Conservation (phyloP, 2,329 filamentous ascomycete species). For the Teratosphaeria pseudoeucalypti region DNA sequence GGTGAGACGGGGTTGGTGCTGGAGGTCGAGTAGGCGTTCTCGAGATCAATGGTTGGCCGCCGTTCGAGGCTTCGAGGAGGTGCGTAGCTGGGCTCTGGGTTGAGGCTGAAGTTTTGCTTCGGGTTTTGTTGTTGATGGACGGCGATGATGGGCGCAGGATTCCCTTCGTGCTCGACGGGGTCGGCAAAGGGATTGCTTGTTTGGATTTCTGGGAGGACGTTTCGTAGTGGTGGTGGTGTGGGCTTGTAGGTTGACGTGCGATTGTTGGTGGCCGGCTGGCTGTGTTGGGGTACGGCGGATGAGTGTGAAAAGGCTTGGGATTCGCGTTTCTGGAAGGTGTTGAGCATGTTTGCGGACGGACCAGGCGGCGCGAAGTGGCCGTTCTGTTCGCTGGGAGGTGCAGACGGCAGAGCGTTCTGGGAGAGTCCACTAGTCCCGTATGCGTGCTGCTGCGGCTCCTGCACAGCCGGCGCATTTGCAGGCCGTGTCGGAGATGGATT, state of each 20-base stretch:
- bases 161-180: slow-evolving; percentile 27
- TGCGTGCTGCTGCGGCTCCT: neutral
- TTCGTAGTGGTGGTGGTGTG: slow-evolving; percentile 1
- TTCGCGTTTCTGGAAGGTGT: slow-evolving; percentile 1
- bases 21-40: slow-evolving; percentile 12
- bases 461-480: slow-evolving; percentile 2
- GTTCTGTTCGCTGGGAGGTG: slow-evolving; percentile 1
- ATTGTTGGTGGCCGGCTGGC: slow-evolving; percentile 1
- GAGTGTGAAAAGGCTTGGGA: slow-evolving; percentile 1
- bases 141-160: slow-evolving; percentile 15
- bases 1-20: slow-evolving; percentile 1
- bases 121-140: slow-evolving; percentile 2
- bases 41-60: slow-evolving; percentile 15
- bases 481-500: slow-evolving; percentile 12
- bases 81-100: slow-evolving; percentile 6
- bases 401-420: neutral
- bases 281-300: neutral
- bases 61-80: neutral
- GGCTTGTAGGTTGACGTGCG: slow-evolving; percentile 5
- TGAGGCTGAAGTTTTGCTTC: slow-evolving; percentile 13
- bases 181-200: slow-evolving; percentile 34
- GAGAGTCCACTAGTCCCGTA: neutral
- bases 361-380: slow-evolving; percentile 13
- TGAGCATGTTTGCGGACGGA: slow-evolving; percentile 10
- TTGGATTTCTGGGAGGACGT: slow-evolving; percentile 1